Conservation (phyloP, 495 filamentous ascomycete genomes). For the Talaromyces adpressus region DNA sequence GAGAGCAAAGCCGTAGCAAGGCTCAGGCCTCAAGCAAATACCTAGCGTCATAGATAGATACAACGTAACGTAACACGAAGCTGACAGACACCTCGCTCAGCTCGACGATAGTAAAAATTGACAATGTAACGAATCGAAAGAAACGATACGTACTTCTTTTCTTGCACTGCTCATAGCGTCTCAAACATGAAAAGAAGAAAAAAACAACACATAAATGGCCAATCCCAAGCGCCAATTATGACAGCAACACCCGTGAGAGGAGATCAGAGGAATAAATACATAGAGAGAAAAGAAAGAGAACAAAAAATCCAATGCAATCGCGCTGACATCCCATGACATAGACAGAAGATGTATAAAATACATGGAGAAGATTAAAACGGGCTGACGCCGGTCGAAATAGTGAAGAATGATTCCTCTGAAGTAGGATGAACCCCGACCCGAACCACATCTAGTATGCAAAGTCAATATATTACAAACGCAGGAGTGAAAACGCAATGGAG, state of each 20-base stretch:
- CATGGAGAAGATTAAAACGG: not conserved
- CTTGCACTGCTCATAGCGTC: not conserved
- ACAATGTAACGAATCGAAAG: no score
- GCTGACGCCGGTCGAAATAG: not conserved
- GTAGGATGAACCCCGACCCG: conserved; percentile 4
- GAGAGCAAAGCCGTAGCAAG: not conserved
- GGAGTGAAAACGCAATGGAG: not conserved
- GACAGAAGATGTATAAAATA: conserved; percentile 6
- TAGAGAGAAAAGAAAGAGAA: not conserved
- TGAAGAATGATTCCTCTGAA: conserved; percentile 2
- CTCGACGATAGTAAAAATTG: not conserved
- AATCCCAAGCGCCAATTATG: conserved; percentile 5
- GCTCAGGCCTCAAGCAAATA: not conserved
- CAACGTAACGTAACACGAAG: not conserved
- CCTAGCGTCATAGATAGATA: not conserved
- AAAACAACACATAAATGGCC: not conserved
- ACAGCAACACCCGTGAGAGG: conserved; percentile 2
- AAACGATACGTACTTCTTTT: not conserved
- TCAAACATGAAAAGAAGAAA: not conserved
- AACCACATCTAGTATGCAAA: conserved; percentile 7
- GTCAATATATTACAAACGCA: conserved; percentile 6
- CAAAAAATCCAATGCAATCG: not conserved
- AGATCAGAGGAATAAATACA: conserved; percentile 6
- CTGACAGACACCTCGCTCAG: not conserved
- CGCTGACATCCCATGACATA: conserved; percentile 4